A percentile compares a stretch with the other conserved stretches of the same genome.
Conservation (phyloP, 768 basidiomycete genomes). For the Rhizopogon vesiculosus region DNA sequence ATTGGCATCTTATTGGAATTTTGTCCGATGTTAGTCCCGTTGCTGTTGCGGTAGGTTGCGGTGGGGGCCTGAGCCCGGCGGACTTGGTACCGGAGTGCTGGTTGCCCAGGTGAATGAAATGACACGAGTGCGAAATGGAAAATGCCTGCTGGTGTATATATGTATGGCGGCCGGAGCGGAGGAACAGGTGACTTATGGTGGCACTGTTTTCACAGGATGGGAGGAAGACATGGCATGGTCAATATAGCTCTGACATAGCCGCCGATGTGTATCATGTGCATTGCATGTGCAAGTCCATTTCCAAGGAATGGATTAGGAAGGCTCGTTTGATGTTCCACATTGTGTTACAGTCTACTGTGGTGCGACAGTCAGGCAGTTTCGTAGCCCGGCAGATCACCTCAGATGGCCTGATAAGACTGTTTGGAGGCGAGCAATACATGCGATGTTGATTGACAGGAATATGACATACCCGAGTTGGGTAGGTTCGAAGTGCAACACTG, state of each 20-base stretch:
- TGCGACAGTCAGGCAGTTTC: neutral
- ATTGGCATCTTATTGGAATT: neutral
- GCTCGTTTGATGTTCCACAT: neutral
- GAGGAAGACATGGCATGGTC: no score
- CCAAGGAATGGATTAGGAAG: neutral
- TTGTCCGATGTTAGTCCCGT: neutral
- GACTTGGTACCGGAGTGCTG: neutral
- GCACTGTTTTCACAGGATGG: slow-evolving; percentile 1
- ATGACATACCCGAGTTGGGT: neutral
- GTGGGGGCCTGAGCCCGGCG: neutral
- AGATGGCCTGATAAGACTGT: neutral
- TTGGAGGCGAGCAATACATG: neutral
- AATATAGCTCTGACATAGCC: neutral
- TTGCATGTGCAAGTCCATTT: neutral
- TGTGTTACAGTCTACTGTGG: neutral
- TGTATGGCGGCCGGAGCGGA: slow-evolving; percentile 3
- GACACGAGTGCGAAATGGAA: slow-evolving; percentile 1
- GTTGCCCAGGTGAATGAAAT: slow-evolving; percentile 3
- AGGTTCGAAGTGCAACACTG: neutral
- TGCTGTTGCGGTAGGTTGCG: neutral
- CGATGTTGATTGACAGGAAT: neutral
- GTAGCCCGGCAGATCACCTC: neutral
- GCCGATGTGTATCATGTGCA: neutral
- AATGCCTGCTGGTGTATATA: neutral
- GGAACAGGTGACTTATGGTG: neutral